Percentiles rank a stretch among this genome's conserved stretches.
These are phyloP conservation scores for Boletus rubroflammeus DNA, from an alignment of 768 basidiomycete genomes.

Conservation along the genomic window DNA sequence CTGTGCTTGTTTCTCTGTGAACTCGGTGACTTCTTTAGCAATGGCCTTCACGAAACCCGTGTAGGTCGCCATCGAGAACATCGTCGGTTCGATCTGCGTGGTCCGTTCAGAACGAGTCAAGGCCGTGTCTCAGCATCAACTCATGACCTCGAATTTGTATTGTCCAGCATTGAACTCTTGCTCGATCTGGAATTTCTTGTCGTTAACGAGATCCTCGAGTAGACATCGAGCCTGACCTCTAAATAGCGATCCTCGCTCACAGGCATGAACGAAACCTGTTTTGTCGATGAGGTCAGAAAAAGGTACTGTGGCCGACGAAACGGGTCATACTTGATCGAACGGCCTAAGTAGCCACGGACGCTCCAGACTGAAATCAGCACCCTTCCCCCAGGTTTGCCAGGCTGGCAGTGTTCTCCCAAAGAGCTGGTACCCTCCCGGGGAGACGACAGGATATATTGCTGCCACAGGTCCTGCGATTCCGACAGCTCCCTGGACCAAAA, in stretches of 20 bases:
- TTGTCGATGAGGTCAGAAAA: neutral
- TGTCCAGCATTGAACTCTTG: slow-evolving; percentile 49
- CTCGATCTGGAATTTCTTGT: slow-evolving; percentile 37
- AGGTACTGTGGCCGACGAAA: neutral
- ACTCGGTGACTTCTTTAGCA: slow-evolving; percentile 38
- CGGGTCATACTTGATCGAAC: slow-evolving; percentile 52
- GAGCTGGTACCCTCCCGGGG: slow-evolving; percentile 64
- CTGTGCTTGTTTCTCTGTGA: slow-evolving; percentile 38
- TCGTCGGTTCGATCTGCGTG: slow-evolving; percentile 44
- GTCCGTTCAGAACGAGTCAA: slow-evolving; percentile 5
- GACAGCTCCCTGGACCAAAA: slow-evolving; percentile 50
- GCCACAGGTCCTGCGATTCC: slow-evolving; percentile 65
- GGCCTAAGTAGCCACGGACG: slow-evolving; percentile 58
- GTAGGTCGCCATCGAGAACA: slow-evolving; percentile 54
- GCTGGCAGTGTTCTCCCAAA: slow-evolving; percentile 61
- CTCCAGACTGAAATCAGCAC: slow-evolving; percentile 41
- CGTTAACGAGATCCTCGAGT: neutral
- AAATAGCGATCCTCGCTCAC: slow-evolving; percentile 47
- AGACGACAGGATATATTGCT: slow-evolving; percentile 63
- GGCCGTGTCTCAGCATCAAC: neutral
- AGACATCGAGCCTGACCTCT: slow-evolving; percentile 33
- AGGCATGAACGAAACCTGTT: slow-evolving; percentile 49
- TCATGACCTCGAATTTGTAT: slow-evolving; percentile 46
- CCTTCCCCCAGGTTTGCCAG: slow-evolving; percentile 63
- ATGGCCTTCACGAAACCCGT: slow-evolving; percentile 40